These are phyloP conservation scores for Xanthoparmelia taractica DNA, from an alignment of 495 filamentous ascomycete species.

Conservation along the genomic window DNA sequence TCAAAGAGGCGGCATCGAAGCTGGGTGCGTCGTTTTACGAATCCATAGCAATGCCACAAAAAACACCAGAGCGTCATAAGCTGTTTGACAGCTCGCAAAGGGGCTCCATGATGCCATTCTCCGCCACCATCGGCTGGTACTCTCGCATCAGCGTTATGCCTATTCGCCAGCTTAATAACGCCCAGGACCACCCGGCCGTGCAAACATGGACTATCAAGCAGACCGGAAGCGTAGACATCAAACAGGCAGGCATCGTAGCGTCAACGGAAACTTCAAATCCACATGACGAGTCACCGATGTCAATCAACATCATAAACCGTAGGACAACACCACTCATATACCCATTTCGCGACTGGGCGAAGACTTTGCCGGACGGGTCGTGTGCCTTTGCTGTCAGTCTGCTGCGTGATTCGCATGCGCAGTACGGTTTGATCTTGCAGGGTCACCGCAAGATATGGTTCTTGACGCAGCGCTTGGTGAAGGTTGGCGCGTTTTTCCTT, in stretches of 20 bases:
- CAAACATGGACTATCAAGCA: no score
- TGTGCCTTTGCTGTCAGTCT: not conserved
- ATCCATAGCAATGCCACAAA: not conserved
- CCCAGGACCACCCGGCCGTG: no score
- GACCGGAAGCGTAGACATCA: no score
- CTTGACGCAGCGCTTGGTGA: not conserved
- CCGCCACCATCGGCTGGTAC: not conserved
- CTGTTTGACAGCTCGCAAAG: not conserved
- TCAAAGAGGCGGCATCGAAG: conserved; percentile 7
- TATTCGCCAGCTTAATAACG: no score
- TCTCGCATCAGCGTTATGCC: no score
- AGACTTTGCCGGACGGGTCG: not conserved
- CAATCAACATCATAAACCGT: not conserved
- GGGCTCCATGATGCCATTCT: not conserved
- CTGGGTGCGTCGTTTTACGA: conserved; percentile 4
- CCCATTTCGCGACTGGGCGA: not conserved
- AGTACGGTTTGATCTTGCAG: not conserved
- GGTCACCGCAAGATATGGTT: not conserved
- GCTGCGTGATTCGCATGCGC: not conserved
- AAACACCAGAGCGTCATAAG: not conserved
- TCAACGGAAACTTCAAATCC: not conserved
- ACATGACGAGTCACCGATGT: not conserved
- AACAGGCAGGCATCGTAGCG: no score
- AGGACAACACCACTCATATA: not conserved
- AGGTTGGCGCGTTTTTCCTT: not conserved